Conservation (phyloP, 1,284 basidiomycete genomes). For the Ustilago cynodontis region DNA sequence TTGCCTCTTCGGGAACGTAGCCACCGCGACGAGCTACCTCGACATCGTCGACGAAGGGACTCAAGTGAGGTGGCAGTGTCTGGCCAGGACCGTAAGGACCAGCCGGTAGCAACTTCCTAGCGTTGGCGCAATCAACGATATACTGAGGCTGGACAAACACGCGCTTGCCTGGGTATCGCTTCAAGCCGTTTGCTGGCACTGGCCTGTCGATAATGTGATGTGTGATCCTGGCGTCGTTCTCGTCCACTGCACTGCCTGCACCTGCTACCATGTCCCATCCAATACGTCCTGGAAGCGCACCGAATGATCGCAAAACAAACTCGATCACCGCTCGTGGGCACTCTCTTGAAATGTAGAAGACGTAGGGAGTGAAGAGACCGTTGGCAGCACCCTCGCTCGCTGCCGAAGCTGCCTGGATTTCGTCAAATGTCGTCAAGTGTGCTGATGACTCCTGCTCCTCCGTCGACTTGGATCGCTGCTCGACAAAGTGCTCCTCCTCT, state of each 20-base stretch:
- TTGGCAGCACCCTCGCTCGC: slow-evolving; percentile 44
- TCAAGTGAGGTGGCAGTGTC: slow-evolving; percentile 91
- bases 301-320: slow-evolving; percentile 91
- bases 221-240: slow-evolving; percentile 79
- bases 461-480: slow-evolving; percentile 75
- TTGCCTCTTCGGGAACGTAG: slow-evolving; percentile 71
- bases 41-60: slow-evolving; percentile 88
- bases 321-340: slow-evolving; percentile 92
- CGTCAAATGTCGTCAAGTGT: slow-evolving; percentile 82
- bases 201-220: slow-evolving; percentile 97
- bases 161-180: slow-evolving; percentile 73
- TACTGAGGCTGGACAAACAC: slow-evolving; percentile 97
- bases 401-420: slow-evolving; percentile 70
- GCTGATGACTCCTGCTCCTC: slow-evolving; percentile 69
- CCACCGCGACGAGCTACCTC: slow-evolving; percentile 72
- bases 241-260: slow-evolving; percentile 82
- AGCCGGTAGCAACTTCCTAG: slow-evolving; percentile 84
- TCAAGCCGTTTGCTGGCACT: slow-evolving; percentile 60
- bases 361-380: slow-evolving; percentile 83
- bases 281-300: slow-evolving; percentile 77
- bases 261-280: slow-evolving; percentile 88
- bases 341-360: slow-evolving; percentile 95
- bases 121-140: slow-evolving; percentile 96
- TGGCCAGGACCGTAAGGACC: slow-evolving; percentile 88
- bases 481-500: slow-evolving; percentile 57